Conservation (phyloP, 2,329 filamentous ascomycete genomes). For the Apiospora sp. region DNA sequence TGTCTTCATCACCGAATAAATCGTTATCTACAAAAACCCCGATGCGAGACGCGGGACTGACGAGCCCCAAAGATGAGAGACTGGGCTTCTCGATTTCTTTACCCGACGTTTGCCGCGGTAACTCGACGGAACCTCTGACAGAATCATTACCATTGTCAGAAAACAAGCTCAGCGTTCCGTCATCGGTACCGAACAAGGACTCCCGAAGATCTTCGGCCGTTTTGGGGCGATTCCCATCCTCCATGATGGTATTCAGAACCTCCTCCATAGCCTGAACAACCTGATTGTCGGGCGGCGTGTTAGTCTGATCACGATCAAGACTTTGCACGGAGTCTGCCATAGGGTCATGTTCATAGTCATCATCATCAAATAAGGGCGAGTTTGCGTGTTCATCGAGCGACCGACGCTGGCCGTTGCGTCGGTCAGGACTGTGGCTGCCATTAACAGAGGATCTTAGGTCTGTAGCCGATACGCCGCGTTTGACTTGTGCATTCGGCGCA, state of each 20-base stretch:
- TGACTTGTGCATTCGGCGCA: constrained; percentile 39
- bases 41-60: constrained; percentile 85
- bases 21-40: constrained; percentile 95
- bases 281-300: constrained; percentile 72
- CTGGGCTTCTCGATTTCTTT: constrained; percentile 77
- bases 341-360: constrained; percentile 76
- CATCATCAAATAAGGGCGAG: constrained; percentile 79
- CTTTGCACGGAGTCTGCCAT: constrained; percentile 78
- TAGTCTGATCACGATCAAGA: constrained; percentile 74
- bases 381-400: constrained; percentile 74
- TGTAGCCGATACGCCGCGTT: constrained; percentile 55
- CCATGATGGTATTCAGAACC: constrained; percentile 91
- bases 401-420: constrained; percentile 57
- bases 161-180: constrained; percentile 58
- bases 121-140: constrained; percentile 47
- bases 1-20: constrained; percentile 88
- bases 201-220: constrained; percentile 70
- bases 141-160: constrained; percentile 66
- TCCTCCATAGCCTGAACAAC: constrained; percentile 94
- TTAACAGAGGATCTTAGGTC: constrained; percentile 54
- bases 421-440: constrained; percentile 47
- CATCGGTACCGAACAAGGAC: constrained; percentile 70
- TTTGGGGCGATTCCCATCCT: constrained; percentile 69
- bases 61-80: constrained; percentile 87
- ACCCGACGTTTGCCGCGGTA: constrained; percentile 35